Conservation (phyloP, 441 rosid genomes). For the Mallotus repandus region DNA sequence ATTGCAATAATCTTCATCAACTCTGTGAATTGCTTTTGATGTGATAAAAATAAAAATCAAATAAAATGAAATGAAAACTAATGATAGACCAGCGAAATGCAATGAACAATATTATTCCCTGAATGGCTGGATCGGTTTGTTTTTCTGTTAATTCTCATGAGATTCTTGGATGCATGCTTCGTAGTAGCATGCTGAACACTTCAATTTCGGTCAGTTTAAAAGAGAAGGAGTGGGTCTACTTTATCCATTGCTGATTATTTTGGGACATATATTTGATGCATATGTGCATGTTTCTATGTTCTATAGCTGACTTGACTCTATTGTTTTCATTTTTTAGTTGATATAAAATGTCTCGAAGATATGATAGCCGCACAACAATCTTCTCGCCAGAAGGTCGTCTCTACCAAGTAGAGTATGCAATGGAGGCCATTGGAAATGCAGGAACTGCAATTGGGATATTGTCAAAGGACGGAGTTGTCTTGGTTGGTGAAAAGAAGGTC, state of each 20-base stretch:
- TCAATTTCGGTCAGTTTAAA: no score
- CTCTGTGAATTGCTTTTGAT: background rate
- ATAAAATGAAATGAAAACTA: background rate
- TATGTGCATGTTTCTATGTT: background rate
- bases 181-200: no score
- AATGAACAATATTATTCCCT: background rate
- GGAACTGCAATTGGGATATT: conserved; percentile 83
- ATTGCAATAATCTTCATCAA: background rate
- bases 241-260: background rate
- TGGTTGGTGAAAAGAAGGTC: conserved; percentile 95
- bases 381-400: conserved; percentile 98
- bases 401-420: conserved; percentile 92
- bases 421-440: conserved; percentile 95
- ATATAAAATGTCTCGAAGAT: conserved; percentile 70
- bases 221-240: background rate
- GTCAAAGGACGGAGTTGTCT: conserved; percentile 79
- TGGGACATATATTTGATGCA: background rate
- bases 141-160: background rate
- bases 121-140: background rate
- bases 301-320: conserved; percentile 1
- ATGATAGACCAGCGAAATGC: background rate
- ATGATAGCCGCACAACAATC: conserved; percentile 94
- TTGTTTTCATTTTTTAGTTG: conserved; percentile 22
- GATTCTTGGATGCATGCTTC: background rate
- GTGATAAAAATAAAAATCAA: background rate